Conservation (phyloP, 2,329 filamentous ascomycete genomes). For the Clarireedia homoeocarpa region DNA sequence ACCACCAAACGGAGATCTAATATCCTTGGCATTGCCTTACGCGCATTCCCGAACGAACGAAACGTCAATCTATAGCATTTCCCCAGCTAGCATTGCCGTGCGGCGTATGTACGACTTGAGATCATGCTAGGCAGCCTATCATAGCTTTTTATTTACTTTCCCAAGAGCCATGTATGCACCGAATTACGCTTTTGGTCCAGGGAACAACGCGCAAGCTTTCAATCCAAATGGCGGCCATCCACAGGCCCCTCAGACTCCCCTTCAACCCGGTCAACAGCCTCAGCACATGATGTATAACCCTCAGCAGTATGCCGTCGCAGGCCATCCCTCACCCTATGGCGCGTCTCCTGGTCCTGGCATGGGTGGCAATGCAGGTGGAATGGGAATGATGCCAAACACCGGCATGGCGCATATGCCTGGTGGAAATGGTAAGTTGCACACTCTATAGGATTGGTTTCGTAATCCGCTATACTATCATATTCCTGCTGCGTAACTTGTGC, state of each 20-base stretch:
- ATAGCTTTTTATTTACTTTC: constrained; percentile 2
- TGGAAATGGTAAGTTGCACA: constrained; percentile 28
- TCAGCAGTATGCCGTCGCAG: constrained; percentile 21
- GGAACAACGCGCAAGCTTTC: constrained; percentile 10
- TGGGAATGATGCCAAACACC: constrained; percentile 51
- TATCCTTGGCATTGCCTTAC: constrained; percentile 9
- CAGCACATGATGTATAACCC: constrained; percentile 51
- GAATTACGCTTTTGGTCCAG: constrained; percentile 12
- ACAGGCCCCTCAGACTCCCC: constrained; percentile 10
- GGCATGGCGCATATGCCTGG: constrained; percentile 29
- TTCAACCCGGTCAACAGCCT: constrained; percentile 27
- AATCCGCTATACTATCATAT: background rate
- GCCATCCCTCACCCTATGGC: constrained; percentile 24
- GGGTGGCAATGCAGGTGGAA: constrained; percentile 24
- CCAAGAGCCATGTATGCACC: constrained; percentile 15
- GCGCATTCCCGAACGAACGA: constrained; percentile 9
- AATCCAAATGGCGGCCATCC: constrained; percentile 13
- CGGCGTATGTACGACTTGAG: constrained; percentile 10
- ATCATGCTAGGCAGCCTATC: constrained; percentile 12
- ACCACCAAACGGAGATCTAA: constrained; percentile 2
- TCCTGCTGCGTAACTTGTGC: constrained; percentile 1
- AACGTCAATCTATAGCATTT: constrained; percentile 5
- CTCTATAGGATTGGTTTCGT: background rate
- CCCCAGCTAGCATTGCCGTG: constrained; percentile 9
- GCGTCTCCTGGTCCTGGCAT: constrained; percentile 20